phyloP scores from a whole-genome alignment of 2,329 filamentous ascomycete species.

The Epichloe bromicola region DNA sequence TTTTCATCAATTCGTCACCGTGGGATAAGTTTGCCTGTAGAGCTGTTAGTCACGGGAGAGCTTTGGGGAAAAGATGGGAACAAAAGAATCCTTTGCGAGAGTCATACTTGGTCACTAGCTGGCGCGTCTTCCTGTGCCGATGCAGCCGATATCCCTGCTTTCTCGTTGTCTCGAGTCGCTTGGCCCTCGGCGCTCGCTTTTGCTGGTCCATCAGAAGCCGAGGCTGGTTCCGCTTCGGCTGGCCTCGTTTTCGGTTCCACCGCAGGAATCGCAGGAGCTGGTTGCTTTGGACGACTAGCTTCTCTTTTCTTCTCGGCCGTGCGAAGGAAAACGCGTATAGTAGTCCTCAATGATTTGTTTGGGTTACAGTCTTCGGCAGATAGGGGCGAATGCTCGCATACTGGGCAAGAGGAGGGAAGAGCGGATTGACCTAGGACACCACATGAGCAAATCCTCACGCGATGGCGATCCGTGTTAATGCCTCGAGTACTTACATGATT shows the following conservation, averaged over 20 bases:
- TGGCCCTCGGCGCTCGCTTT: neutral
- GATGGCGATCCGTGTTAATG: neutral
- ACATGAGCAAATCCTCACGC: neutral
- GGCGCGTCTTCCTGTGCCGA: neutral
- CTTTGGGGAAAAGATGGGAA: neutral
- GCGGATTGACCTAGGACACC: constrained; percentile 55
- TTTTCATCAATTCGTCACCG: neutral
- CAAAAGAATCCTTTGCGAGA: neutral
- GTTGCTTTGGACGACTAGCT: constrained; percentile 41
- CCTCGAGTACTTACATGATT: constrained; percentile 47
- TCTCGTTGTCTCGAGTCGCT: neutral
- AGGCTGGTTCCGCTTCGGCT: neutral
- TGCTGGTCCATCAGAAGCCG: neutral
- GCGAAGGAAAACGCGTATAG: constrained; percentile 80
- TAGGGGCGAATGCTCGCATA: constrained; percentile 85
- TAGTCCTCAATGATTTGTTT: constrained; percentile 83
- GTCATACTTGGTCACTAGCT: constrained; percentile 2
- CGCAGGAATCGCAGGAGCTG: constrained; percentile 28
- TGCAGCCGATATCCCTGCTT: neutral
- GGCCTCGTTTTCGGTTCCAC: constrained; percentile 24
- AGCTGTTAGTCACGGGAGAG: neutral
- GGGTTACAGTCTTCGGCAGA: constrained; percentile 76
- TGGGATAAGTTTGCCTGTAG: neutral
- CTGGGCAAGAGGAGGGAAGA: constrained; percentile 68
- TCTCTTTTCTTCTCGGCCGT: constrained; percentile 85